These are phyloP conservation scores for Ascodesmis nigricans DNA, from an alignment of 495 filamentous ascomycete genomes.

Conservation along the genomic window DNA sequence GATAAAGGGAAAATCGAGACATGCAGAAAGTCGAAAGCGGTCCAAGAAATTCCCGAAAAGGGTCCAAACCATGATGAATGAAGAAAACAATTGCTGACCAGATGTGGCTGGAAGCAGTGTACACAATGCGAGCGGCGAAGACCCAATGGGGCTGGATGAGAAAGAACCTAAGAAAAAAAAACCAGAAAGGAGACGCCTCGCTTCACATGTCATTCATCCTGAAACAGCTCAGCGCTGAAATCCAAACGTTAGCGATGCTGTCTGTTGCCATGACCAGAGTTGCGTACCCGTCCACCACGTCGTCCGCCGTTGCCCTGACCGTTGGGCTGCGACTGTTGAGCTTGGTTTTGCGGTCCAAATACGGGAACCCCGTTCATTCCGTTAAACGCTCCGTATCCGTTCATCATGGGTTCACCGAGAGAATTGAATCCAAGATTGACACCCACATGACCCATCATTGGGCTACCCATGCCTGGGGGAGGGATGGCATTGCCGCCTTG, in stretches of 20 bases:
- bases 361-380: slow-evolving; percentile 19
- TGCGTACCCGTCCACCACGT: slow-evolving; percentile 21
- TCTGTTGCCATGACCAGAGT: slow-evolving; percentile 1
- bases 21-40: too few relatives aligned
- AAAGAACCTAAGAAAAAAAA: neutral
- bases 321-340: slow-evolving; percentile 9
- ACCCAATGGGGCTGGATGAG: too few relatives aligned
- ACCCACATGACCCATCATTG: slow-evolving; percentile 11
- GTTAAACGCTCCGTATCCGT: slow-evolving; percentile 15
- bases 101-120: too few relatives aligned
- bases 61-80: too few relatives aligned
- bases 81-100: too few relatives aligned
- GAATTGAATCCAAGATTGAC: slow-evolving; percentile 16
- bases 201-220: neutral
- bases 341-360: slow-evolving; percentile 16
- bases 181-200: neutral
- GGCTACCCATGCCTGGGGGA: slow-evolving; percentile 16
- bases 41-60: too few relatives aligned
- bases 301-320: slow-evolving; percentile 11
- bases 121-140: too few relatives aligned
- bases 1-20: too few relatives aligned
- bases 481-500: slow-evolving; percentile 16
- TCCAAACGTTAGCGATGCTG: neutral
- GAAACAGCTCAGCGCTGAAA: neutral
- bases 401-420: slow-evolving; percentile 18